A percentile compares a stretch with the other conserved stretches of the same genome.
These are phyloP conservation scores for Epichloe typhina DNA, from an alignment of 2,329 filamentous ascomycete genomes.

Conservation along the genomic window DNA sequence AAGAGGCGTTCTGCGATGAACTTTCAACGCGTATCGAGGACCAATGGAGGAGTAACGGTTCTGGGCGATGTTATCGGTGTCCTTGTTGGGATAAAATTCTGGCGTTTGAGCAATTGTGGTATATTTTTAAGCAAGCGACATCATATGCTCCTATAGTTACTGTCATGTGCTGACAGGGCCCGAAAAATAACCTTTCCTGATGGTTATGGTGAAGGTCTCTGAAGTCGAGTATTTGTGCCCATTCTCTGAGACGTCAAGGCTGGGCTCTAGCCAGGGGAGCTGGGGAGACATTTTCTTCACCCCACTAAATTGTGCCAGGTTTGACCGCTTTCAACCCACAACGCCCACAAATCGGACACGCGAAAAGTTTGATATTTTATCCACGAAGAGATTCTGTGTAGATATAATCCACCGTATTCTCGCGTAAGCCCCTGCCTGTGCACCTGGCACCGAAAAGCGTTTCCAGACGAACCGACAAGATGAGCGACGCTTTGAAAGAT, in stretches of 20 bases:
- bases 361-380: conserved; percentile 32
- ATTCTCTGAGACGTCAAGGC: neutral
- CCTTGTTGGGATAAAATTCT: neutral
- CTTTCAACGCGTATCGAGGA: neutral
- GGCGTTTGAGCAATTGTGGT: neutral
- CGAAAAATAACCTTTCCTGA: neutral
- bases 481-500: conserved; percentile 51
- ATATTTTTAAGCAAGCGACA: neutral
- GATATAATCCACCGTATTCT: conserved; percentile 12
- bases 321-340: conserved; percentile 28
- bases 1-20: conserved; percentile 1
- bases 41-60: neutral
- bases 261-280: neutral
- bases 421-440: conserved; percentile 12
- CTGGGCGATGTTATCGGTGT: neutral
- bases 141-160: conserved; percentile 1
- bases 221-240: neutral
- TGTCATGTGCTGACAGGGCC: neutral
- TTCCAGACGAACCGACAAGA: conserved; percentile 23
- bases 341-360: conserved; percentile 29
- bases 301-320: conserved; percentile 20
- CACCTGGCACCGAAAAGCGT: neutral
- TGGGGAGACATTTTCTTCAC: neutral
- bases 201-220: neutral
- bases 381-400: conserved; percentile 12